Percentiles rank a stretch among this genome's conserved stretches.
These are phyloP conservation scores for Melocanna baccifera DNA, from an alignment of 176 grass and related monocot species.

Conservation along the genomic window DNA sequence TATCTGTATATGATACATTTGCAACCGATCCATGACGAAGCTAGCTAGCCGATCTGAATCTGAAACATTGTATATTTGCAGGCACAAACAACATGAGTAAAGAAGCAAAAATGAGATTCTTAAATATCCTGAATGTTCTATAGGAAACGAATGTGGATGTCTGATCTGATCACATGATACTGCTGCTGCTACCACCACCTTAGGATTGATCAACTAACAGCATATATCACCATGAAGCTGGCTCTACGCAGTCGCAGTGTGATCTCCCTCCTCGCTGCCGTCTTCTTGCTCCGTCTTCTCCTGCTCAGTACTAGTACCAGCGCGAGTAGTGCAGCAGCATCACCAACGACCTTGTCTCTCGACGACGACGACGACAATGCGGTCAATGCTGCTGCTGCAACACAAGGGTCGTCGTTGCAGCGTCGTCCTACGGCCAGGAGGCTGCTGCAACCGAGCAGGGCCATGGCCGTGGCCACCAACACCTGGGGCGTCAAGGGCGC, in stretches of 20 bases:
- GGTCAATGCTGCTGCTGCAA: neutral
- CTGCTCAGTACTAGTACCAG: neutral
- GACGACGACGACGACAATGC: neutral
- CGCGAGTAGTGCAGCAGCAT: neutral
- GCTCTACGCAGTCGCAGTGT: neutral
- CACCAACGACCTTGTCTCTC: neutral
- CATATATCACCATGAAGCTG: neutral
- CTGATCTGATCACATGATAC: conserved; percentile 11
- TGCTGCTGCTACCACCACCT: too few relatives aligned
- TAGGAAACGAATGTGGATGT: neutral
- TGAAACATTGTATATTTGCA: neutral
- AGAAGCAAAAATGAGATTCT: neutral
- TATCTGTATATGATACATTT: neutral
- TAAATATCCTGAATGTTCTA: neutral
- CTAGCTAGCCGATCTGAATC: conserved; percentile 28
- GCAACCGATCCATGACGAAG: conserved; percentile 1
- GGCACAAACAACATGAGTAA: neutral
- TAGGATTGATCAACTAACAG: neutral
- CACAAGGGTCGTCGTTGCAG: neutral
- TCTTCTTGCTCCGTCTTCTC: conserved; percentile 9
- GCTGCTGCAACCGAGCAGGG: neutral
- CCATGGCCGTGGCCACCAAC: neutral
- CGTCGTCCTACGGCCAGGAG: conserved; percentile 6
- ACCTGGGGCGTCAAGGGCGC: neutral
- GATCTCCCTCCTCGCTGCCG: neutral